Evolutionary conservation across 1,139 yeast genomes (phyloP).

Genomic region (Spathaspora sp.): DNA sequence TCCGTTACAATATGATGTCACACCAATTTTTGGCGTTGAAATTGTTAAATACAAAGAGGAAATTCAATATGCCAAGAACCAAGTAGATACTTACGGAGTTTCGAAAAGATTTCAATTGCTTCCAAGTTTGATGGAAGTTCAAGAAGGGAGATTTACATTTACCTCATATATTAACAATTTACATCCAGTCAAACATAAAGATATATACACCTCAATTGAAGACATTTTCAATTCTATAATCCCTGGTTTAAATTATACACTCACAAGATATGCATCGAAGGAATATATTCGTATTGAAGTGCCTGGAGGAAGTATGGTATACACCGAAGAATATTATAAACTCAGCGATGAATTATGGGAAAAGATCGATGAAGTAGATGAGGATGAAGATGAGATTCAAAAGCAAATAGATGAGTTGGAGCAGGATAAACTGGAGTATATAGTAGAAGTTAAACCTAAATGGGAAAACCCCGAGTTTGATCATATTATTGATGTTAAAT

Average conservation of each 20-base stretch:
- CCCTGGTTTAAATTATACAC: slow-evolving; percentile 31
- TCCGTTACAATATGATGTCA: slow-evolving; percentile 35
- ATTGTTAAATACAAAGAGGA: slow-evolving; percentile 12
- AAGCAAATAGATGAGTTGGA: slow-evolving; percentile 10
- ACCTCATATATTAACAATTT: slow-evolving; percentile 41
- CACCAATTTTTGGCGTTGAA: slow-evolving; percentile 21
- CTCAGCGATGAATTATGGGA: slow-evolving; percentile 3
- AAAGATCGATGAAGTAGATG: not conserved
- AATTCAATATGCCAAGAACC: too few species aligned
- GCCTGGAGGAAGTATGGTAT: slow-evolving; percentile 25
- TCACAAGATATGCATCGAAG: slow-evolving; percentile 24
- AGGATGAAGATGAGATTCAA: not conserved
- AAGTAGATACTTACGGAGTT: too few species aligned
- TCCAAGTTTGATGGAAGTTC: slow-evolving; percentile 16
- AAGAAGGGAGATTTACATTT: slow-evolving; percentile 18
- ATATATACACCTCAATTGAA: slow-evolving; percentile 29
- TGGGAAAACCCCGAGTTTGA: slow-evolving; percentile 20
- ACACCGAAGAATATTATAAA: slow-evolving; percentile 15
- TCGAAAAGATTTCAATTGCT: not conserved
- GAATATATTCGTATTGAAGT: slow-evolving; percentile 18
- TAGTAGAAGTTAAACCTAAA: slow-evolving; percentile 16
- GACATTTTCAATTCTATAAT: slow-evolving; percentile 26
- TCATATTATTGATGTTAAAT: slow-evolving; percentile 14
- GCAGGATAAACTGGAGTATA: slow-evolving; percentile 15
- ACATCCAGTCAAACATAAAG: slow-evolving; percentile 28